phyloP scores from a whole-genome alignment of 768 basidiomycete genomes.

The Cubamyces lactineus region DNA sequence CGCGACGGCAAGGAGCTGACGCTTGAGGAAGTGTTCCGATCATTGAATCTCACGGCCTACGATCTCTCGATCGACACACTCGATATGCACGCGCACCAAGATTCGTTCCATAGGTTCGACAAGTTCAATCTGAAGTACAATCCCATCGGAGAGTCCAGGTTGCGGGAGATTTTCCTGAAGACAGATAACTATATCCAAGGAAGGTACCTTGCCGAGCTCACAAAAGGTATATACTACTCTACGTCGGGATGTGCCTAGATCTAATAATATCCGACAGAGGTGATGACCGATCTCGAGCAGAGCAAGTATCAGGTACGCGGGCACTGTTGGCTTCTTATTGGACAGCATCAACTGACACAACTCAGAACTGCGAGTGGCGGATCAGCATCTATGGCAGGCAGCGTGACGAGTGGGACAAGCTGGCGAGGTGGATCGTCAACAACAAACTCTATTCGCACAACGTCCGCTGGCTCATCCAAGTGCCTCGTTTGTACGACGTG shows the following conservation, averaged over 20 bases:
- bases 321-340: too few relatives aligned
- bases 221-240: constrained; percentile 60
- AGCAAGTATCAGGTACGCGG: constrained; percentile 90
- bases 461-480: constrained; percentile 95
- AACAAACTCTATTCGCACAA: constrained; percentile 96
- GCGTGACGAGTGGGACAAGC: constrained; percentile 92
- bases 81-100: constrained; percentile 99
- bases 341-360: neutral
- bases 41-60: constrained; percentile 92
- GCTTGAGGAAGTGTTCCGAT: constrained; percentile 93
- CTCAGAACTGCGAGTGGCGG: constrained; percentile 94
- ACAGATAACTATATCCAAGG: constrained; percentile 96
- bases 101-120: constrained; percentile 98
- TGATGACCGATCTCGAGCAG: constrained; percentile 97
- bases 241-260: neutral
- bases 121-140: constrained; percentile 99
- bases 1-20: constrained; percentile 91
- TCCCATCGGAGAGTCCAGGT: constrained; percentile 91
- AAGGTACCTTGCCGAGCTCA: constrained; percentile 91
- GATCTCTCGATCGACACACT: constrained; percentile 98
- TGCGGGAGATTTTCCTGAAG: constrained; percentile 97
- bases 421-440: constrained; percentile 95
- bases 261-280: constrained; percentile 55
- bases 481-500: constrained; percentile 92
- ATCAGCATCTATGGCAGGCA: constrained; percentile 92